These are phyloP conservation scores for Acer yangbiense DNA, from an alignment of 345 rosid species.

Conservation along the genomic window DNA sequence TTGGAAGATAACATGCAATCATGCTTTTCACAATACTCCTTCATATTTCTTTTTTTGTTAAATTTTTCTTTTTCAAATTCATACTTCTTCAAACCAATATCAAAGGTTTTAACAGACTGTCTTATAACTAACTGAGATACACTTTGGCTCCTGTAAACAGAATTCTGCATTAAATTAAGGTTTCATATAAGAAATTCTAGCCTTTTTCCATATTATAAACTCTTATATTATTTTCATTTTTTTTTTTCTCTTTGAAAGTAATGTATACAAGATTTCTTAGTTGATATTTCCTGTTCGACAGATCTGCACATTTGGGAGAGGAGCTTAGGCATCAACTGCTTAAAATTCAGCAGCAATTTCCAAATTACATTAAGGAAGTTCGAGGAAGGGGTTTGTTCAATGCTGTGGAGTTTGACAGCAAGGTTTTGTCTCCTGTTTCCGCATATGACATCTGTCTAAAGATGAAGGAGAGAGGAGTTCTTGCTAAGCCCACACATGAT, in stretches of 20 bases:
- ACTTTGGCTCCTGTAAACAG: background rate
- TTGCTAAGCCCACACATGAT: constrained; percentile 92
- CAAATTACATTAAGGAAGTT: constrained; percentile 74
- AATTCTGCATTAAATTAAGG: background rate
- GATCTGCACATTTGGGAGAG: constrained; percentile 68
- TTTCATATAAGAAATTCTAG: background rate
- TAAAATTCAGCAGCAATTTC: constrained; percentile 64
- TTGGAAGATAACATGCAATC: background rate
- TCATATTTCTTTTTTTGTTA: background rate
- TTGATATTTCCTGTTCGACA: constrained; percentile 25
- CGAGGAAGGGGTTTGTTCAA: constrained; percentile 92
- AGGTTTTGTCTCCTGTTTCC: constrained; percentile 63
- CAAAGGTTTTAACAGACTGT: background rate
- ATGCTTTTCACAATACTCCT: background rate
- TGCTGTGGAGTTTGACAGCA: constrained; percentile 78
- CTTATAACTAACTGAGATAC: background rate
- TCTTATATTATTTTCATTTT: background rate
- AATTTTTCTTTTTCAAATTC: background rate
- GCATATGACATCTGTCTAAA: constrained; percentile 89
- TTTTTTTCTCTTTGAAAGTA: background rate
- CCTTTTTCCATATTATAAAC: background rate
- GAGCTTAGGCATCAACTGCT: constrained; percentile 60
- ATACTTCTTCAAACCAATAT: background rate
- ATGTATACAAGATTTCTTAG: background rate
- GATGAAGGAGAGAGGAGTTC: constrained; percentile 89